A percentile compares a stretch with the other conserved stretches of the same genome.
phyloP scores from a whole-genome alignment of 2,329 filamentous ascomycete genomes.

The Aspergillus sp. region DNA sequence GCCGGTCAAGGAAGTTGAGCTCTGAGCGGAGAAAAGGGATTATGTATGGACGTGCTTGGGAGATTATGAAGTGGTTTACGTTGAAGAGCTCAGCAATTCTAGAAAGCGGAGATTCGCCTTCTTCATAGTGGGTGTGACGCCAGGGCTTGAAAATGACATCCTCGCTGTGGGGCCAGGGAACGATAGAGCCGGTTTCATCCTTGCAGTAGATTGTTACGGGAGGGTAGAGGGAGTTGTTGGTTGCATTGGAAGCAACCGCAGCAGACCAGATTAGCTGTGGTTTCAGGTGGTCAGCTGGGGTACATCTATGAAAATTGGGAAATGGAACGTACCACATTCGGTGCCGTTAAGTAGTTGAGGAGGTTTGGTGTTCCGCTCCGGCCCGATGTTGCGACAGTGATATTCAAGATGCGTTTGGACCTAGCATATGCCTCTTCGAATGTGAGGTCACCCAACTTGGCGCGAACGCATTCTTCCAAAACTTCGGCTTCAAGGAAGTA shows the following conservation, averaged over 20 bases:
- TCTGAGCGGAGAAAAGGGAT: constrained; percentile 81
- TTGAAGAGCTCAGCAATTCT: constrained; percentile 83
- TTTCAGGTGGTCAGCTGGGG: neutral
- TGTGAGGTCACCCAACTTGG: constrained; percentile 83
- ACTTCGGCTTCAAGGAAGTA: constrained; percentile 82
- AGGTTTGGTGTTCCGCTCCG: constrained; percentile 77
- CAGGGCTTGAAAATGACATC: constrained; percentile 67
- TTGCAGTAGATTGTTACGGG: constrained; percentile 74
- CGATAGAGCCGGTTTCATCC: constrained; percentile 68
- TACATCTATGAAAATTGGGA: neutral
- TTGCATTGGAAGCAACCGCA: constrained; percentile 42
- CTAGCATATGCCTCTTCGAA: constrained; percentile 89
- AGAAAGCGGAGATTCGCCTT: constrained; percentile 66
- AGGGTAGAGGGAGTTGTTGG: constrained; percentile 63
- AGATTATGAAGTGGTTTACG: constrained; percentile 93
- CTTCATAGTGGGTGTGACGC: constrained; percentile 64
- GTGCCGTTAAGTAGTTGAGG: constrained; percentile 88
- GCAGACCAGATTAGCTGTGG: constrained; percentile 59
- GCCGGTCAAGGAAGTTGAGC: constrained; percentile 68
- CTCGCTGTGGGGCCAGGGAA: constrained; percentile 67
- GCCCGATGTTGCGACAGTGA: constrained; percentile 77
- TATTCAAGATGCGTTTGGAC: constrained; percentile 86
- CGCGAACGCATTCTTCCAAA: constrained; percentile 77
- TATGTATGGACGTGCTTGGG: constrained; percentile 85
- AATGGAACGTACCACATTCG: constrained; percentile 72